Conservation (phyloP, 768 basidiomycete species). For the Favolaschia claudopus region DNA sequence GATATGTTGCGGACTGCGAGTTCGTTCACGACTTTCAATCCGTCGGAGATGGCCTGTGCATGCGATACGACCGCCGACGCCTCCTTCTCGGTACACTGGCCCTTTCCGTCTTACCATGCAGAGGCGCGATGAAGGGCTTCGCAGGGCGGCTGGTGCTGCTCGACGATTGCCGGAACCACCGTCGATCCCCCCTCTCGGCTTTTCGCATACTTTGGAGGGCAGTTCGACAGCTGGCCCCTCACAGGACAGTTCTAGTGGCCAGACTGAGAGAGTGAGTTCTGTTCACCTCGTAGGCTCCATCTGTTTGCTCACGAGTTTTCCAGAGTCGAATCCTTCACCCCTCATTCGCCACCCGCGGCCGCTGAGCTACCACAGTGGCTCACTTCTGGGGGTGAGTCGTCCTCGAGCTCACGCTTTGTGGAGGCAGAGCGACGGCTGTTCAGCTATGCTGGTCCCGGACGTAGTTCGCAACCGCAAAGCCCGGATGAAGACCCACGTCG, state of each 20-base stretch:
- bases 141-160: slow-evolving; percentile 9
- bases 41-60: background rate
- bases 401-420: background rate
- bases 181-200: slow-evolving; percentile 51
- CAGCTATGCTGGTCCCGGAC: slow-evolving; percentile 10
- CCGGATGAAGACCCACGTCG: slow-evolving; percentile 14
- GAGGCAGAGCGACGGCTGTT: slow-evolving; percentile 20
- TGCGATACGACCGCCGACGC: slow-evolving; percentile 15
- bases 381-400: slow-evolving; percentile 2
- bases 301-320: background rate
- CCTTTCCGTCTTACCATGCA: slow-evolving; percentile 59
- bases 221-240: slow-evolving; percentile 8
- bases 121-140: slow-evolving; percentile 31
- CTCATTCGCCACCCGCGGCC: slow-evolving; percentile 3
- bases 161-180: slow-evolving; percentile 30
- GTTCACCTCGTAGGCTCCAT: slow-evolving; percentile 3
- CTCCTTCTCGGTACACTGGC: slow-evolving; percentile 46
- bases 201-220: slow-evolving; percentile 43
- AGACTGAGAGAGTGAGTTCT: slow-evolving; percentile 19
- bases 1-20: slow-evolving; percentile 13
- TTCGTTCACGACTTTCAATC: background rate
- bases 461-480: background rate
- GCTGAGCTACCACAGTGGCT: slow-evolving; percentile 1
- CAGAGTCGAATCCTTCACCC: background rate
- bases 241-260: too few species aligned